Evolutionary conservation across 208 protist genomes (phyloP).

Genomic region (Polymyxa betae): DNA sequence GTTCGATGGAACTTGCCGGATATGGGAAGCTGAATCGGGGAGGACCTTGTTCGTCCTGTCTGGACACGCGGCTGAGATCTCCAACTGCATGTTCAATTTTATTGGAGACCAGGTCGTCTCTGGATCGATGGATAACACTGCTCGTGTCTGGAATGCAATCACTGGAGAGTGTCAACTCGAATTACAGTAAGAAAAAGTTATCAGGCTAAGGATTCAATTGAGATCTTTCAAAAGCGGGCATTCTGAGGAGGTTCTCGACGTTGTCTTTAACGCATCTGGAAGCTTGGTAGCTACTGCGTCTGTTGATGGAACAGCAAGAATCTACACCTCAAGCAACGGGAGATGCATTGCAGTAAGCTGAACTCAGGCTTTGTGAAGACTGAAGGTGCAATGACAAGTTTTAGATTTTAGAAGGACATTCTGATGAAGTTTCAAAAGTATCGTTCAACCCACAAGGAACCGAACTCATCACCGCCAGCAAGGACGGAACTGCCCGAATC

Average conservation of each 20-base stretch:
- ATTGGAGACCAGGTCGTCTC: slow-evolving; percentile 83
- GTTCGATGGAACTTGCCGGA: slow-evolving; percentile 87
- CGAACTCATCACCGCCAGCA: slow-evolving; percentile 86
- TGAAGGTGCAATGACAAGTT: slow-evolving; percentile 1
- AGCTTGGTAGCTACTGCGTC: slow-evolving; percentile 85
- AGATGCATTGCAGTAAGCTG: slow-evolving; percentile 57
- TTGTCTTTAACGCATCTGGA: slow-evolving; percentile 85
- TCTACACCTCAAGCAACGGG: slow-evolving; percentile 87
- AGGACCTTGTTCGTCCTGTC: slow-evolving; percentile 81
- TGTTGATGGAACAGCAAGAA: slow-evolving; percentile 85
- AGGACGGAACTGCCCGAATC: slow-evolving; percentile 88
- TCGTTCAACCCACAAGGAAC: slow-evolving; percentile 90
- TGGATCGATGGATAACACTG: slow-evolving; percentile 89
- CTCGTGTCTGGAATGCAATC: slow-evolving; percentile 89
- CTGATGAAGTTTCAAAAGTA: slow-evolving; percentile 89
- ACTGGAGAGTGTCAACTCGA: slow-evolving; percentile 83
- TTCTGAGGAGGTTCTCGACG: slow-evolving; percentile 85
- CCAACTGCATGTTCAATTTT: slow-evolving; percentile 88
- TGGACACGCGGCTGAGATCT: slow-evolving; percentile 89
- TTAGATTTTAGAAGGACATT: slow-evolving; percentile 82
- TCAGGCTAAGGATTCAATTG: too few species aligned
- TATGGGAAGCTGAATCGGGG: slow-evolving; percentile 83
- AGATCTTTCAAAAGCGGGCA: too few species aligned
- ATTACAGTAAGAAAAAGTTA: too few species aligned
- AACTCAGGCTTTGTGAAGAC: neutral